Base-by-base conservation (phyloP, 1,284 basidiomycete species). In the Butyriboletus appendiculatus region DNA sequence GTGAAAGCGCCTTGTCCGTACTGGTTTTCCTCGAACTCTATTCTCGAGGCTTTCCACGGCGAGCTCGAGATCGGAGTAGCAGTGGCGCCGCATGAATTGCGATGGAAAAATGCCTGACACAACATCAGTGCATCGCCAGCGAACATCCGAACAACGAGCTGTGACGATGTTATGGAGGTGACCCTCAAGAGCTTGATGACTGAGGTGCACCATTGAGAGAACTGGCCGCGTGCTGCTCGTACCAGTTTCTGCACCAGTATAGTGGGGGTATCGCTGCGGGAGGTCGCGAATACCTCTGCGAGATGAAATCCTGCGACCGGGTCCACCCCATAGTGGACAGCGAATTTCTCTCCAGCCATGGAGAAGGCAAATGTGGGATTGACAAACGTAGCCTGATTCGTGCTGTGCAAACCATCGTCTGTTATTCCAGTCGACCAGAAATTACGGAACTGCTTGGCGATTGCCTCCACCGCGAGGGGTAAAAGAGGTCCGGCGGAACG, bases 291-390 rank as follows among this genome's bases (percentile, higher is more conserved):
- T 0, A 69, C 63, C 1, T 74, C 62, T 0, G 75, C 76, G 3
- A 81, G 68, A 60, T 82, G 80, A 63, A 84, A 85, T 8, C 73
- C 61, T 2, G 67, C 44, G 0, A 81, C 51, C 1, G 82, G 81
- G 58, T 77, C 70, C 0, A 74, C 76, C 1, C 69, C 76, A 55
- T 80, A 79, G 55, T 84, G 80, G 1, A 80, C 68, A 30, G 70
- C 60, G 52, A 76, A 81, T 9, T 64, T 68, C 35, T 77, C 72
- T 7, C 79, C 76, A 1, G 65, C 60, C 3, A 63, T 51, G 5
- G 76, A 76, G 59, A 78, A 81, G 0, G 71, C 72, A 39, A 81
- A 81, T 0, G 76, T 78, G 0, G 82, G 79, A 51, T 84, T 83
- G 32, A 76, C 55, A 20, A 69, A 40, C 1, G 60, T 73, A 3